Percentiles rank a stretch among this genome's conserved stretches.
Conservation (phyloP, 2,329 filamentous ascomycete genomes). For the Bipolaris zeicola region DNA sequence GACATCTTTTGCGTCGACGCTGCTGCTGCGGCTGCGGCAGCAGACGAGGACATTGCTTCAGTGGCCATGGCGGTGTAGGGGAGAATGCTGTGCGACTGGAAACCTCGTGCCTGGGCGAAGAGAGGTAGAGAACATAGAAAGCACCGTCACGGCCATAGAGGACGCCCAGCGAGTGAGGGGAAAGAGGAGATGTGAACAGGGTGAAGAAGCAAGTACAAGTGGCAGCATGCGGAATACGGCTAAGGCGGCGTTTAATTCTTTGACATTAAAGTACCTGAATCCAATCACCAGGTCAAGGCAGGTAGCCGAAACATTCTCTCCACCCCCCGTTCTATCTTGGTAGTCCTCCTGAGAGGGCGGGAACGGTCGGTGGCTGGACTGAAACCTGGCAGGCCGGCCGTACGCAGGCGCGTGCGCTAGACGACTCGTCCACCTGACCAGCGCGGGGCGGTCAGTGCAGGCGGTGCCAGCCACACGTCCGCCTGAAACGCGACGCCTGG, state of each 20-base stretch:
- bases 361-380: slow-evolving; percentile 11
- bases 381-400: slow-evolving; percentile 9
- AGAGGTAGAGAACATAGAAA: slow-evolving; percentile 24
- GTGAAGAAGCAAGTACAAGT: slow-evolving; percentile 16
- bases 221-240: slow-evolving; percentile 33
- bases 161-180: slow-evolving; percentile 15
- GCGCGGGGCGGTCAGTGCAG: neutral
- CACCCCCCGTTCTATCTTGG: slow-evolving; percentile 11
- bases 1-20: slow-evolving; percentile 55
- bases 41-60: slow-evolving; percentile 34
- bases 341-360: slow-evolving; percentile 13
- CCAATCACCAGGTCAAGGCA: slow-evolving; percentile 17
- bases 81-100: slow-evolving; percentile 25
- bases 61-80: slow-evolving; percentile 43
- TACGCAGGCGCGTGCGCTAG: slow-evolving; percentile 12
- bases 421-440: slow-evolving; percentile 7
- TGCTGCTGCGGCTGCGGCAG: neutral
- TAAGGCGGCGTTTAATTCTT: slow-evolving; percentile 23
- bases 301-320: slow-evolving; percentile 2
- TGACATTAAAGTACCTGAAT: slow-evolving; percentile 19
- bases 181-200: slow-evolving; percentile 3
- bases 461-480: neutral
- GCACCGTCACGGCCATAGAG: slow-evolving; percentile 15
- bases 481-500: slow-evolving; percentile 1
- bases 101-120: slow-evolving; percentile 27